Base-by-base conservation (phyloP, 2,329 filamentous ascomycete genomes). In the Fusarium pseudograminearum region DNA sequence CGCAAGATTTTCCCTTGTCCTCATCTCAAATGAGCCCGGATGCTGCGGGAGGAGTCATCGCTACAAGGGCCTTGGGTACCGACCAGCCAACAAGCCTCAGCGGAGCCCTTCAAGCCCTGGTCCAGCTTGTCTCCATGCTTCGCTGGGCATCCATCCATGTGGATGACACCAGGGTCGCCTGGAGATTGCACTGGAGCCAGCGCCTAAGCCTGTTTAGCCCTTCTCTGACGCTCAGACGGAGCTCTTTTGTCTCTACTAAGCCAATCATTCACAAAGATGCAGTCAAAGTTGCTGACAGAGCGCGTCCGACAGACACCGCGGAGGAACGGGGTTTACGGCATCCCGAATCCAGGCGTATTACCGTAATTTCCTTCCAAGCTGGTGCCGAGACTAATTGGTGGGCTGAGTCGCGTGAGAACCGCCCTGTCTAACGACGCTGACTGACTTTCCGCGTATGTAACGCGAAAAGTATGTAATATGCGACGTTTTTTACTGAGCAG, bases 101-200 rank as follows among this genome's bases (percentile, higher is more conserved):
- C 46, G 69, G 69, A 57, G 47, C 69, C 69, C 57, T 40, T 28
- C 68, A 65, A 59, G 51, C 69, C 69, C 61, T 40, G 28, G 41
- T 46, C 51, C 52, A 46, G 48, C 52, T 55, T 58, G 62, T 66
- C 57, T 51, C 48, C 47, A 51, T 31, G 36, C 55, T 58, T 53
- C 42, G 53, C 40, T 64, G 44, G 33, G 42, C 59, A 60, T 51
- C 47, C 47, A 40, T 40, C 16, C 15, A 51, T 51, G 48, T 65
- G 62, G 61, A 65, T 61, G 42, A 31, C 51, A 59, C 65, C 61
- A 65, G 67, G 66, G 53, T 57, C 54, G 56, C 33, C 41, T 70
- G 73, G 73, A 74, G 72, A 74, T 74, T 74, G 61, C 73, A 72
- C 58, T 71, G 72, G 71, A 64, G 63, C 71, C 26, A 46, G 47